Conservation (phyloP, 768 basidiomycete species). For the Scleroderma bovista region DNA sequence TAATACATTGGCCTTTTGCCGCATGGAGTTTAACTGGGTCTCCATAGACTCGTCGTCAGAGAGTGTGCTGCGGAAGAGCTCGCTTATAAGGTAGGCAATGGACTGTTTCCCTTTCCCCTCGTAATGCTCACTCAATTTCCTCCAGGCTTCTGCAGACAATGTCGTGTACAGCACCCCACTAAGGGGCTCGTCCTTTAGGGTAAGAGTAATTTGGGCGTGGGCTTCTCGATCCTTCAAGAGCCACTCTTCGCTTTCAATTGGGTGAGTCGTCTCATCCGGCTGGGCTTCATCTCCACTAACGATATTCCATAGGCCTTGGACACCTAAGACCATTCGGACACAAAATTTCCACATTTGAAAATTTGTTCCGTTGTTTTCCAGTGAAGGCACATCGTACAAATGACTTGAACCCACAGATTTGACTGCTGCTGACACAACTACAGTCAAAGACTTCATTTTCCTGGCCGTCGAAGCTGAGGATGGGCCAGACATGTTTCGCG, state of each 20-base stretch:
- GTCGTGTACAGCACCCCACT: slow-evolving; percentile 11
- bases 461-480: no score
- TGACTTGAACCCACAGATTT: neutral
- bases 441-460: no score
- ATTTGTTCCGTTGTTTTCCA: slow-evolving; percentile 6
- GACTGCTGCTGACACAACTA: no score
- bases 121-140: slow-evolving; percentile 11
- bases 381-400: slow-evolving; percentile 6
- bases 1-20: slow-evolving; percentile 10
- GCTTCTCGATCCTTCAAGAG: slow-evolving; percentile 11
- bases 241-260: neutral
- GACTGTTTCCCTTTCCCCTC: slow-evolving; percentile 19
- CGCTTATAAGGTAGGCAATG: slow-evolving; percentile 18
- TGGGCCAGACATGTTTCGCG: no score
- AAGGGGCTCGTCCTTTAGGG: slow-evolving; percentile 18
- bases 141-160: slow-evolving; percentile 14
- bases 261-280: neutral
- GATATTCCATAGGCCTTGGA: slow-evolving; percentile 6
- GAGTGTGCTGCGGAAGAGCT: slow-evolving; percentile 17
- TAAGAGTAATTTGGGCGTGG: slow-evolving; percentile 16
- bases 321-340: slow-evolving; percentile 15
- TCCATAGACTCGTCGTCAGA: slow-evolving; percentile 11
- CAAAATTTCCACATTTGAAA: slow-evolving; percentile 10
- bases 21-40: slow-evolving; percentile 17
- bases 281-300: neutral